Evolutionary conservation across 805 yeast genomes (phyloP), one percentile per base, ranked within the genome.

Genomic region (Saturnispora gosingensis): DNA sequence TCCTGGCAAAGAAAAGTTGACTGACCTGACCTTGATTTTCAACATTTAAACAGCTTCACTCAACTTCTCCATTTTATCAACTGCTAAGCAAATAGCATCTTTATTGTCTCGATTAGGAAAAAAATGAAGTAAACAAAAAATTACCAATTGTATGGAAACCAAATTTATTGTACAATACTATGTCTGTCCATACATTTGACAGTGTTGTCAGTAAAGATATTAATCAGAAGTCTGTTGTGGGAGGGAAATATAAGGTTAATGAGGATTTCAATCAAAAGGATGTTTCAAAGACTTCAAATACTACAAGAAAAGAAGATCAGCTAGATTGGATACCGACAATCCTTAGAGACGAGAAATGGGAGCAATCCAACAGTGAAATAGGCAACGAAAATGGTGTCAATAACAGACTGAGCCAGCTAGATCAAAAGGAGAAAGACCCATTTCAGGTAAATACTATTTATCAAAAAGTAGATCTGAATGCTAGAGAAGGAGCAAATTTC

Each of bases 401-500:
- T 13, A 46, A 16, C 30, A 16, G 27, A 27, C 20, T 46, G 13
- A 24, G 25, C 18, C 35, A 16, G 5, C 35, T 48, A 5, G 36
- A 48, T 8, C n/a, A 6, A 20, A 20, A 43, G 2, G 47, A 43
- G n/a, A 28, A 48, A 10, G 47, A 48, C 20, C 51, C 51, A 8
- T 48, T 59, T 20, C 13, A 28, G 3, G 43, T 42, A 4, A 54
- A 61, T 28, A 65, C 69, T 11, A 60, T 65, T 54, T 53, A 60
- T 10, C 55, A 54, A 34, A 59, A 56, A 28, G 24, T 52, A 22
- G 43, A 58, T 24, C 42, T 54, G 6, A 43, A 53, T 10, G 61
- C 56, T 0, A 55, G 59, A 28, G 58, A 57, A 27, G 58, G 55
- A 27, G 69, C 69, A 3, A 64, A 61, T 32, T 66, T 68, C 66